Evolutionary conservation across 2,329 filamentous ascomycete species (phyloP).

Genomic region (Aspergillus fischeri): DNA sequence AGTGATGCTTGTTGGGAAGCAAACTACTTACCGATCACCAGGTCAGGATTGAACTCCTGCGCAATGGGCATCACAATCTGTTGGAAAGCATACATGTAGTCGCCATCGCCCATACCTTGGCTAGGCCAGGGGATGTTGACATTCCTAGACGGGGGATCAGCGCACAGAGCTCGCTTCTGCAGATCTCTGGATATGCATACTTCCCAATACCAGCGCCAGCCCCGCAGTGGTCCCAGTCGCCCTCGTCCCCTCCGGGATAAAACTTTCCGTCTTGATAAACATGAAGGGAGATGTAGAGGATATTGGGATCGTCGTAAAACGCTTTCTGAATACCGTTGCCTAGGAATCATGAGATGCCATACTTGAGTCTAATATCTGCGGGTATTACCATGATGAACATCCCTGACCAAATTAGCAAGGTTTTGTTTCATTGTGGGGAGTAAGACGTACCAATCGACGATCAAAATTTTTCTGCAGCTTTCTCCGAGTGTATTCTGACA

Average conservation of each 20-base stretch:
- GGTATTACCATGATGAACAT: conserved; percentile 60
- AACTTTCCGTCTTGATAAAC: conserved; percentile 80
- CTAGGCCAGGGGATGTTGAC: conserved; percentile 67
- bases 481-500: conserved; percentile 80
- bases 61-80: conserved; percentile 95
- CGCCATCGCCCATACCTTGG: conserved; percentile 84
- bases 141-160: conserved; percentile 43
- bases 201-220: conserved; percentile 54
- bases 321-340: conserved; percentile 95
- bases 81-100: conserved; percentile 96
- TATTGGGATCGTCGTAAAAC: conserved; percentile 90
- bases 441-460: conserved; percentile 83
- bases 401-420: conserved; percentile 41
- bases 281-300: conserved; percentile 92
- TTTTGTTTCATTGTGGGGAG: background rate
- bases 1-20: background rate
- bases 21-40: conserved; percentile 68
- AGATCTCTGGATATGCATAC: conserved; percentile 27
- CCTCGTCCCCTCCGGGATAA: conserved; percentile 66
- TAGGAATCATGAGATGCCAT: conserved; percentile 23
- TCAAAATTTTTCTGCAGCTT: conserved; percentile 79
- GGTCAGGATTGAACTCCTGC: conserved; percentile 85
- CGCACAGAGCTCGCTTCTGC: background rate
- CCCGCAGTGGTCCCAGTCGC: conserved; percentile 58
- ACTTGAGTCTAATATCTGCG: background rate